A percentile compares a stretch with the other conserved stretches of the same genome.
These are phyloP conservation scores for Protea cynaroides DNA, from an alignment of 164 flowering plant species.

Conservation along the genomic window DNA sequence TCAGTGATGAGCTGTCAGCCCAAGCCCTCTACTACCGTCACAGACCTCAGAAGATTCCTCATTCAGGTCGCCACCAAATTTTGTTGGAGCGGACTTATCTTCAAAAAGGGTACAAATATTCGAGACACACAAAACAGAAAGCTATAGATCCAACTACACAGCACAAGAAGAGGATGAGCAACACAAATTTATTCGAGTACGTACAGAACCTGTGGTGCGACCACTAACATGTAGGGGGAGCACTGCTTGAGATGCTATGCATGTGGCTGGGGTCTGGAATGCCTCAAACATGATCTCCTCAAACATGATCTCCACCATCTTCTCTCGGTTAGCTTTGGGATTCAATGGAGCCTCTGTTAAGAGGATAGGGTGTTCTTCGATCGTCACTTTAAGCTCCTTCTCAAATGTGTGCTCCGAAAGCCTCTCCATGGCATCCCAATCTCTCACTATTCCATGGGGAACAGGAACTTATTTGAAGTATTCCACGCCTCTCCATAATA, in stretches of 20 bases:
- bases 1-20: too few species aligned
- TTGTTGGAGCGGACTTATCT: too few species aligned
- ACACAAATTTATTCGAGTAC: too few species aligned
- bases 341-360: conserved; percentile 29
- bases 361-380: conserved; percentile 31
- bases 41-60: too few species aligned
- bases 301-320: conserved; percentile 34
- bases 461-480: conserved; percentile 26
- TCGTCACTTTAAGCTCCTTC: conserved; percentile 19
- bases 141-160: too few species aligned
- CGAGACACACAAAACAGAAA: too few species aligned
- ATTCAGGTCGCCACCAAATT: too few species aligned
- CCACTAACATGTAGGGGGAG: conserved; percentile 31
- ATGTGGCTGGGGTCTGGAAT: conserved; percentile 18
- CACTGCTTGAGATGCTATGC: conserved; percentile 22
- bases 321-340: conserved; percentile 30
- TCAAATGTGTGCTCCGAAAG: conserved; percentile 24
- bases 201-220: conserved; percentile 26
- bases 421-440: conserved; percentile 43
- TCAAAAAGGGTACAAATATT: too few species aligned
- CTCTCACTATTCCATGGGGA: conserved; percentile 35
- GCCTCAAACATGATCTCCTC: conserved; percentile 31
- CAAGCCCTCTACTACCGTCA: too few species aligned
- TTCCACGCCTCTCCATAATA: conserved; percentile 32
- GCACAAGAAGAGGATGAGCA: too few species aligned